Evolutionary conservation across 1,284 basidiomycete genomes (phyloP).

Genomic region (Marasmius oreades): DNA sequence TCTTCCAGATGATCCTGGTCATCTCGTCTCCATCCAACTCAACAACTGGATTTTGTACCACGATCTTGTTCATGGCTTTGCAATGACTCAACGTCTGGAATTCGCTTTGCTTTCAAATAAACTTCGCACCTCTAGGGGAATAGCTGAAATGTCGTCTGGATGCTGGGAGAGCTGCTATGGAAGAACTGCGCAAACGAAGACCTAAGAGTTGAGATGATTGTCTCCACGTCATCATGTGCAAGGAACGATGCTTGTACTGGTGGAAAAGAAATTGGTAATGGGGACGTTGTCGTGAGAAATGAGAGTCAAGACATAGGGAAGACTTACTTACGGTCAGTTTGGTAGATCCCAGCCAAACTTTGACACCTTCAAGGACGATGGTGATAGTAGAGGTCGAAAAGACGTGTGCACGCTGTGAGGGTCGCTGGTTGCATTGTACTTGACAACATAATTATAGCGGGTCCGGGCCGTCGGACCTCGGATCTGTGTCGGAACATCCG

Average conservation of each 20-base stretch:
- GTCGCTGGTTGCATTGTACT: not conserved
- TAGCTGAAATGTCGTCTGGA: not conserved
- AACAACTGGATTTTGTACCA: conserved; percentile 88
- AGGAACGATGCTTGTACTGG: not conserved
- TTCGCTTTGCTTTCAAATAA: not conserved
- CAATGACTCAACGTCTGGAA: not conserved
- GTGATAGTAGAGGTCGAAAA: not conserved
- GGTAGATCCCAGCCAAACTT: too few species aligned
- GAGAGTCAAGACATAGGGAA: too few species aligned
- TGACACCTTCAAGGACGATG: not conserved
- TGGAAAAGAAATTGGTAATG: too few species aligned
- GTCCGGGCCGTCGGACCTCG: too few species aligned
- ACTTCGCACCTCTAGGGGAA: not conserved
- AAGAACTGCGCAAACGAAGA: not conserved
- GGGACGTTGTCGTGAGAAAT: too few species aligned
- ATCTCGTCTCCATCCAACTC: conserved; percentile 98
- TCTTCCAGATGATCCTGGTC: conserved; percentile 99
- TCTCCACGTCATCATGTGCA: conserved; percentile 1
- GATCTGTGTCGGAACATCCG: too few species aligned
- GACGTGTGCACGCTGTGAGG: not conserved
- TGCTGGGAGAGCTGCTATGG: not conserved
- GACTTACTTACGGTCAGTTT: too few species aligned
- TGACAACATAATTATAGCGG: too few species aligned
- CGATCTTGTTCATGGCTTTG: conserved; percentile 54
- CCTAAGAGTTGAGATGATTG: not conserved